Evolutionary conservation across 495 filamentous ascomycete genomes (phyloP), one percentile per base, ranked within the genome.

Genomic region (Podospora pseudoanserina): DNA sequence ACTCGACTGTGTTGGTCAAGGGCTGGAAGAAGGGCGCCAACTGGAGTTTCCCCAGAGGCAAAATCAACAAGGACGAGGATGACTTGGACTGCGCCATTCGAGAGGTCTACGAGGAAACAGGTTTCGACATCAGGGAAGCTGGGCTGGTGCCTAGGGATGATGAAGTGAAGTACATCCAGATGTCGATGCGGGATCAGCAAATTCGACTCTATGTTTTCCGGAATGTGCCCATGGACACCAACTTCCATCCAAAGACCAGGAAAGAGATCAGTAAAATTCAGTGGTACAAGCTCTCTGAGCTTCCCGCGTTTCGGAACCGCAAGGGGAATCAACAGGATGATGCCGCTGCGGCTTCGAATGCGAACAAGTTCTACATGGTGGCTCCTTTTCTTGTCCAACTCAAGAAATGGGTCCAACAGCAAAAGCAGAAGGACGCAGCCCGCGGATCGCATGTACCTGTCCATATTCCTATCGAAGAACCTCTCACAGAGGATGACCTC

Each of bases 241-340:
- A 88, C 64, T 99, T 99, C 75, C 89, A 92, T 72, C 92, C 96
- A 13, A 88, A 89, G 62, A 98, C 95, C 4, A 84, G 95, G 62
- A 98, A 98, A 77, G 96, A 99, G 79, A 99, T 99, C 77, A 96
- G 94, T 75, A 93, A 91, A 78, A 95, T 99, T 67, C 81, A 90
- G 72, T 99, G 95, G 95, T 96, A 94, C 78, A 90, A 86, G 67
- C 80, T 99, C 16, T 90, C 91, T 0, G 93, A 97, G 39, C 83
- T 99, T 16, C 95, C 95, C 0, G 91, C 92, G 0, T 87, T 90
- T 70, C 90, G 89, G 68, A 92, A 90, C 78, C 81, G 79, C 71
- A 49, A 49, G 39, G 80, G 77, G 74, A 89, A 71, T 76, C 88
- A 74, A 78, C 84, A 71, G 59, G 77, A 79, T 20, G 80, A 81